Evolutionary conservation across 1,284 basidiomycete species (phyloP), one percentile per base, ranked within the genome.

Genomic region (Polyporus tsugae): DNA sequence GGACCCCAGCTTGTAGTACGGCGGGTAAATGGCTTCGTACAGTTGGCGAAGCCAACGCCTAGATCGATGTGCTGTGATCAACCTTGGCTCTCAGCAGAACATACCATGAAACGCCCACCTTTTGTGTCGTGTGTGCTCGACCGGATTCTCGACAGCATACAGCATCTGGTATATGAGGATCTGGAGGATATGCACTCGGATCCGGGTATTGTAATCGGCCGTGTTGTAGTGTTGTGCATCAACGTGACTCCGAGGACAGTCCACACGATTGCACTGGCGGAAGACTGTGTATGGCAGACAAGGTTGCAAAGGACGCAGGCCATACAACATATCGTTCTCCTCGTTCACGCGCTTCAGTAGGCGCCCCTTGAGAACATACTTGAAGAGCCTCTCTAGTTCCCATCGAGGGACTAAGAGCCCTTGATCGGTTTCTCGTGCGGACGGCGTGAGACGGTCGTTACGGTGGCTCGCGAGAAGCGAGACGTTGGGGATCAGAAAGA

Each of bases 121-220:
- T 1, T 69, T 64, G 10, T 69, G 70, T 46, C 65, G 29, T 6
- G 64, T 53, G 2, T 63, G n/a, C 22, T 76, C 75, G 62, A 0
- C 57, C 64, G 6, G 73, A 72, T 63, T 70, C 41, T 76, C 73
- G 17, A 79, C 69, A 59, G 75, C 19, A 62, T 76, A 74, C 11
- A 80, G 68, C 6, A 72, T 66, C 38, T 85, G 82, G 62, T 84
- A 78, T 9, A 89, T 83, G 42, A 80, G 66, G 3, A 88, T 82
- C 66, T 88, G 87, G 59, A 84, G 82, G 1, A 89, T 73, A 72
- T 85, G 80, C n/a, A 86, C 74, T 2, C 81, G 77, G 6, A 87
- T 75, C 2, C 82, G 83, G 5, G 66, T 9, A 52, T 83, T 82
- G 69, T 84, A 87, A 67, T 75, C 78, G 13, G 72, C 75, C 0